Conservation (phyloP, 805 yeast species). For the Wilhelminamyces savonicus region DNA sequence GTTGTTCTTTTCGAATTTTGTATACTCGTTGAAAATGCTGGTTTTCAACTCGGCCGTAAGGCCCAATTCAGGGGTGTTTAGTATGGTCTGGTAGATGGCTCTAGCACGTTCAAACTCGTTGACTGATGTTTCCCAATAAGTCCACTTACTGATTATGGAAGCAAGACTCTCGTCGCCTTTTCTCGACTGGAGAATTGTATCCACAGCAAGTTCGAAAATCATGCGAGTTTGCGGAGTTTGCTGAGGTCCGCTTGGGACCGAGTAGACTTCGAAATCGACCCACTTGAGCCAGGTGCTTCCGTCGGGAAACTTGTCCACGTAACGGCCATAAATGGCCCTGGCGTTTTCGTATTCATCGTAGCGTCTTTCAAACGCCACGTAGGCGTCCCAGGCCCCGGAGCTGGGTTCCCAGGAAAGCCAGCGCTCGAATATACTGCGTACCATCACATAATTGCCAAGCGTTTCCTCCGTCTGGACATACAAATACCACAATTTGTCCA, state of each 20-base stretch:
- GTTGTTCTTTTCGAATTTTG: slow-evolving; percentile 59
- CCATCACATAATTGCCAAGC: slow-evolving; percentile 54
- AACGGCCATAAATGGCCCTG: slow-evolving; percentile 52
- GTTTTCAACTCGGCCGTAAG: slow-evolving; percentile 17
- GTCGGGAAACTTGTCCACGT: slow-evolving; percentile 32
- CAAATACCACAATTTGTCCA: slow-evolving; percentile 81
- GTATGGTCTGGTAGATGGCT: slow-evolving; percentile 37
- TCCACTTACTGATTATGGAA: slow-evolving; percentile 47
- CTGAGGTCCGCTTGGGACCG: slow-evolving; percentile 4
- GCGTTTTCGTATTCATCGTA: slow-evolving; percentile 52
- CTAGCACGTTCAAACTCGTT: slow-evolving; percentile 59
- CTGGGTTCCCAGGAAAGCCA: slow-evolving; percentile 82
- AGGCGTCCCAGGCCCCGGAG: slow-evolving; percentile 66
- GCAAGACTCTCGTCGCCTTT: slow-evolving; percentile 21
- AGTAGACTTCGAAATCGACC: slow-evolving; percentile 61
- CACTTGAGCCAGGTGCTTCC: slow-evolving; percentile 67
- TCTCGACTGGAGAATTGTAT: slow-evolving; percentile 31
- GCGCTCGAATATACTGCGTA: slow-evolving; percentile 60
- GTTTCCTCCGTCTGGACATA: slow-evolving; percentile 81
- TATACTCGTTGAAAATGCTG: slow-evolving; percentile 30
- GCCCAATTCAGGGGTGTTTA: slow-evolving; percentile 17
- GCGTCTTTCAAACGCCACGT: slow-evolving; percentile 64
- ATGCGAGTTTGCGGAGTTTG: slow-evolving; percentile 48
- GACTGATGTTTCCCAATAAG: slow-evolving; percentile 61
- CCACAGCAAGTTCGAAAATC: slow-evolving; percentile 64